phyloP scores from a whole-genome alignment of 148 eudicot genomes.

The Limonium bicolor region DNA sequence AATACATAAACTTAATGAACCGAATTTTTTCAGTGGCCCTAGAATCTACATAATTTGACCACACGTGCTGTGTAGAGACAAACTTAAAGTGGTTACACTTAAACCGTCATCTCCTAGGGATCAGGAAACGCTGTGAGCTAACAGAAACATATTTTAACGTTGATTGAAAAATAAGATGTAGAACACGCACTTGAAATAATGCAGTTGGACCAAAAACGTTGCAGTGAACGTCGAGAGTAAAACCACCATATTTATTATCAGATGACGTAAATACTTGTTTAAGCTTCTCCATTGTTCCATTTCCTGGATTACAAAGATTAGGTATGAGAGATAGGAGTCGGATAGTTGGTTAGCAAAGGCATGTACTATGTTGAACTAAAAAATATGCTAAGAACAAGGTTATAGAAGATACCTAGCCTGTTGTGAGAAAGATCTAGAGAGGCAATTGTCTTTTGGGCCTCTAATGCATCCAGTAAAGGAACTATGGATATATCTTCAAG shows the following conservation, averaged over 20 bases:
- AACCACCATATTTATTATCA: slow-evolving; percentile 67
- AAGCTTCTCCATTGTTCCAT: slow-evolving; percentile 71
- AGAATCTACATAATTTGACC: too few species aligned
- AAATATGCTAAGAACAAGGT: not conserved
- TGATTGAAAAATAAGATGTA: not conserved
- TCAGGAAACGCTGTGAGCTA: too few species aligned
- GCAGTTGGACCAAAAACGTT: slow-evolving; percentile 85
- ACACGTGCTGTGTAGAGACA: too few species aligned
- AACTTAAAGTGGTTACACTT: too few species aligned
- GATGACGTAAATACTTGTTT: slow-evolving; percentile 49
- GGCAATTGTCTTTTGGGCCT: slow-evolving; percentile 55
- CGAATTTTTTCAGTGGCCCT: too few species aligned
- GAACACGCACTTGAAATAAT: slow-evolving; percentile 50
- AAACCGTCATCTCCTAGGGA: too few species aligned
- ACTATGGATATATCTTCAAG: slow-evolving; percentile 68
- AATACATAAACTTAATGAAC: too few species aligned
- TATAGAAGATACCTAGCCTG: slow-evolving; percentile 39
- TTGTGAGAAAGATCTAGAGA: slow-evolving; percentile 84
- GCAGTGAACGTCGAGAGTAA: slow-evolving; percentile 71
- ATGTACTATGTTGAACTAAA: not conserved
- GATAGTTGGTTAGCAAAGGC: not conserved
- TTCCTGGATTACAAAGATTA: slow-evolving; percentile 32
- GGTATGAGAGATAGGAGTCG: not conserved
- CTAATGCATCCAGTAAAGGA: slow-evolving; percentile 72
- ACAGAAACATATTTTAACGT: too few species aligned